These are phyloP conservation scores for Carnegiea gigantea DNA, from an alignment of 179 eudicot species.

Conservation along the genomic window DNA sequence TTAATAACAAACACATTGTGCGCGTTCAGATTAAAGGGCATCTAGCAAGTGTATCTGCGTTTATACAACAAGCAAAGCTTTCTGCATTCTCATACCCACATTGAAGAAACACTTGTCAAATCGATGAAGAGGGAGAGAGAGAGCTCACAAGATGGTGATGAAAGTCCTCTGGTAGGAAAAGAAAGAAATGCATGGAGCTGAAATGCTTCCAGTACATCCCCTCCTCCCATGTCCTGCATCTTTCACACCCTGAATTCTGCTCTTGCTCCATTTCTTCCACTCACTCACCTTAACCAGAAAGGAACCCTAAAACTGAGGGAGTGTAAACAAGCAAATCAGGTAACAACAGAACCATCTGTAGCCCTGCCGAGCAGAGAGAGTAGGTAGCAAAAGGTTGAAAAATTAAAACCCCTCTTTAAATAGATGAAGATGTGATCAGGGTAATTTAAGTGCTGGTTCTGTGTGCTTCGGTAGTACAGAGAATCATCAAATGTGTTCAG, in stretches of 20 bases:
- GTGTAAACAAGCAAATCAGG: background rate
- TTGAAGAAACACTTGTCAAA: background rate
- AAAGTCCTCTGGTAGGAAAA: slow-evolving; percentile 19
- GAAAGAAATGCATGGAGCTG: slow-evolving; percentile 24
- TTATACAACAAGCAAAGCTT: background rate
- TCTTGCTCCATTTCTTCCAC: slow-evolving; percentile 18
- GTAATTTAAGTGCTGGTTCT: background rate
- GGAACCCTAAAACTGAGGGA: background rate
- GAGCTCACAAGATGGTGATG: slow-evolving; percentile 29
- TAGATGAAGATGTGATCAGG: background rate
- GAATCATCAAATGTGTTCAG: background rate
- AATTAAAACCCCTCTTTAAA: background rate
- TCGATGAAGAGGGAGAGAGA: background rate
- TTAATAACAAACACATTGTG: slow-evolving; percentile 1
- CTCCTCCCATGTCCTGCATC: slow-evolving; percentile 29
- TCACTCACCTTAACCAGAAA: background rate
- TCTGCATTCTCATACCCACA: no score
- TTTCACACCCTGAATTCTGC: slow-evolving; percentile 9
- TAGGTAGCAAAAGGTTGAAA: background rate
- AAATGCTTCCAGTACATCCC: slow-evolving; percentile 35
- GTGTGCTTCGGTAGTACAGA: background rate
- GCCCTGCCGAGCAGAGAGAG: background rate
- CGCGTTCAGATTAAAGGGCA: background rate
- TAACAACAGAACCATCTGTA: background rate
- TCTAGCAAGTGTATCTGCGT: background rate